A percentile compares a stretch with the other conserved stretches of the same genome.
Conservation (phyloP, 169 alveolate genomes). For the Cryptosporidium bovis region DNA sequence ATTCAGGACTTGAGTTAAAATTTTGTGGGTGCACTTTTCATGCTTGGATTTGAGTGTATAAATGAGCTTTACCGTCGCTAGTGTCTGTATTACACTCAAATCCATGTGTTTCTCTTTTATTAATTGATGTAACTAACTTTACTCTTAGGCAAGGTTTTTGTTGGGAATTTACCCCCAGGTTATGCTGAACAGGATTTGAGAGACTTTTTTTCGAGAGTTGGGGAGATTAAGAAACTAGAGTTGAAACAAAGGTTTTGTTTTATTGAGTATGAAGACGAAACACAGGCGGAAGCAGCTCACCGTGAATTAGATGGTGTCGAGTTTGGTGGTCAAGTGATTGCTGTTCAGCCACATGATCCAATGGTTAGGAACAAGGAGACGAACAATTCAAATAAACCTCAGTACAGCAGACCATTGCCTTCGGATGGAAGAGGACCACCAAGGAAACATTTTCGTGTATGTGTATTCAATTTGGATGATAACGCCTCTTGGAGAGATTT, state of each 20-base stretch:
- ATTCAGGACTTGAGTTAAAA: too few relatives aligned
- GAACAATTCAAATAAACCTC: constrained; percentile 43
- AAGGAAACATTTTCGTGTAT: constrained; percentile 76
- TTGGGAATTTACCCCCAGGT: constrained; percentile 85
- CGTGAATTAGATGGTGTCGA: constrained; percentile 75
- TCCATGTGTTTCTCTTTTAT: background rate
- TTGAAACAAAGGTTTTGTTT: constrained; percentile 85
- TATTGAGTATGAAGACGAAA: constrained; percentile 83
- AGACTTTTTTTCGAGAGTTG: constrained; percentile 81
- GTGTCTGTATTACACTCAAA: background rate
- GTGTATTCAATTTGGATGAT: constrained; percentile 84
- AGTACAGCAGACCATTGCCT: constrained; percentile 72
- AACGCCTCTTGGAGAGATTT: constrained; percentile 88
- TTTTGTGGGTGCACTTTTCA: too few relatives aligned
- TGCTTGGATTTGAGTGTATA: too few relatives aligned
- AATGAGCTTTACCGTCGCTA: background rate
- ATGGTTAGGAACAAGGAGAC: constrained; percentile 73
- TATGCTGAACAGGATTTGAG: constrained; percentile 86
- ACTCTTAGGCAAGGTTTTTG: constrained; percentile 81
- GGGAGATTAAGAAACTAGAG: constrained; percentile 83
- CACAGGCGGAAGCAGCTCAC: constrained; percentile 84
- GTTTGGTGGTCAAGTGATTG: constrained; percentile 75
- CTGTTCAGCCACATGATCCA: constrained; percentile 76
- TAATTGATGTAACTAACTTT: background rate
- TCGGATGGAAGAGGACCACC: constrained; percentile 75